phyloP scores from a whole-genome alignment of 2,329 filamentous ascomycete genomes.

The Penicillium hordei region DNA sequence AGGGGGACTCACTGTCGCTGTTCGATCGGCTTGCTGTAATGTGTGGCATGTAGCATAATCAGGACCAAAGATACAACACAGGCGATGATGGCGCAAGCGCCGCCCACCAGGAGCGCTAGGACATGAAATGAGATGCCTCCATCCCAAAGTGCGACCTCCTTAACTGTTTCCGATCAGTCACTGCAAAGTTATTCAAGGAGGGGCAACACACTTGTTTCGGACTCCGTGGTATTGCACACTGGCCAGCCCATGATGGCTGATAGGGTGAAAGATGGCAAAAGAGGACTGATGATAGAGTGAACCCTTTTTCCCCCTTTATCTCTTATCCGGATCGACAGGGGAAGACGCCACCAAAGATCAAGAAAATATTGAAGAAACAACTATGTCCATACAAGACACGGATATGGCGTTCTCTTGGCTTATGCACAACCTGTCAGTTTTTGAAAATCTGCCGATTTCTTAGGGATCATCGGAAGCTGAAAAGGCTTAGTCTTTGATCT shows the following conservation, averaged over 20 bases:
- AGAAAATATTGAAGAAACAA: background rate
- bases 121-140: constrained; percentile 56
- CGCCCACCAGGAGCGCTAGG: constrained; percentile 55
- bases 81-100: constrained; percentile 54
- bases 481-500: constrained; percentile 9
- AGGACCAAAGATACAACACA: constrained; percentile 53
- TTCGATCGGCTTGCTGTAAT: constrained; percentile 60
- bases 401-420: background rate
- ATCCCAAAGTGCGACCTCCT: constrained; percentile 54
- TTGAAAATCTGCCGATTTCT: background rate
- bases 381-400: background rate
- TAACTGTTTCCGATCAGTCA: constrained; percentile 34
- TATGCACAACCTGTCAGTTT: background rate
- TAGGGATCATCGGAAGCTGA: background rate
- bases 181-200: constrained; percentile 1
- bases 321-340: constrained; percentile 25
- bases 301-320: constrained; percentile 18
- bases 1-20: constrained; percentile 67
- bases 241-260: constrained; percentile 43
- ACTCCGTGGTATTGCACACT: constrained; percentile 53
- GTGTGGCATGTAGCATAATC: constrained; percentile 58
- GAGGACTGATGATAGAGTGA: constrained; percentile 9
- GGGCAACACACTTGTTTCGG: constrained; percentile 42
- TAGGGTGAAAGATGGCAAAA: constrained; percentile 3
- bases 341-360: constrained; percentile 11